phyloP scores from a whole-genome alignment of 208 protist genomes.

The Lotmaria passim region DNA sequence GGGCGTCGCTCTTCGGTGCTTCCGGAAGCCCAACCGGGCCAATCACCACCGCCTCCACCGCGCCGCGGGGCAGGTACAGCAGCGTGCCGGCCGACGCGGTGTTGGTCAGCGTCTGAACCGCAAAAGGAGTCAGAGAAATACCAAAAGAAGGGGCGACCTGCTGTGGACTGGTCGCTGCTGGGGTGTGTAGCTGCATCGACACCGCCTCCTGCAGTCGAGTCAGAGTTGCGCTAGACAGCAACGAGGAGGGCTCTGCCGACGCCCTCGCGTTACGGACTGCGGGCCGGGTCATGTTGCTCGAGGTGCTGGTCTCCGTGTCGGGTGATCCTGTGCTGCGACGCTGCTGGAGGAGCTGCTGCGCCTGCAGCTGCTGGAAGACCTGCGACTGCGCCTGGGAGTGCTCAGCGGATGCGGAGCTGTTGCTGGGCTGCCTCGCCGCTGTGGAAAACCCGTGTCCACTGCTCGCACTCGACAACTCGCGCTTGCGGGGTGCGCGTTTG shows the following conservation, averaged over 20 bases:
- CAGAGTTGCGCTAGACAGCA: conserved; percentile 10
- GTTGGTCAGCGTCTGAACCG: conserved; percentile 25
- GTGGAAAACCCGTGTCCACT: background rate
- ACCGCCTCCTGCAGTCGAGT: conserved; percentile 8
- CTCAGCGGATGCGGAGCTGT: conserved; percentile 3
- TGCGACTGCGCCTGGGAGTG: conserved; percentile 3
- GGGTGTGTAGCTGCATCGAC: conserved; percentile 8
- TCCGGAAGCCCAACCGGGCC: conserved; percentile 21
- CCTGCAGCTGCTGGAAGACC: background rate
- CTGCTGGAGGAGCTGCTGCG: conserved; percentile 13
- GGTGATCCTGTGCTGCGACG: conserved; percentile 8
- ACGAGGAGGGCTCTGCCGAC: background rate
- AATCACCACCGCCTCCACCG: conserved; percentile 24
- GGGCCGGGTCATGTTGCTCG: conserved; percentile 9
- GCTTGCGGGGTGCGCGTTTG: conserved; percentile 47
- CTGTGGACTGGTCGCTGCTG: conserved; percentile 1
- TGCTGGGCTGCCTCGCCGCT: background rate
- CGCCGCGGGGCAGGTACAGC: conserved; percentile 29
- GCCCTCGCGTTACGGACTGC: background rate
- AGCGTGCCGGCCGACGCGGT: conserved; percentile 26
- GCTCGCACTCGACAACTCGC: background rate
- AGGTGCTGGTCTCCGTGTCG: conserved; percentile 24
- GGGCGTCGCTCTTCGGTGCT: background rate
- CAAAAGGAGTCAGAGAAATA: conserved; percentile 29
- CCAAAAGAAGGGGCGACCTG: conserved; percentile 22